Conservation (phyloP, 768 basidiomycete genomes). For the Boletellus ananas region DNA sequence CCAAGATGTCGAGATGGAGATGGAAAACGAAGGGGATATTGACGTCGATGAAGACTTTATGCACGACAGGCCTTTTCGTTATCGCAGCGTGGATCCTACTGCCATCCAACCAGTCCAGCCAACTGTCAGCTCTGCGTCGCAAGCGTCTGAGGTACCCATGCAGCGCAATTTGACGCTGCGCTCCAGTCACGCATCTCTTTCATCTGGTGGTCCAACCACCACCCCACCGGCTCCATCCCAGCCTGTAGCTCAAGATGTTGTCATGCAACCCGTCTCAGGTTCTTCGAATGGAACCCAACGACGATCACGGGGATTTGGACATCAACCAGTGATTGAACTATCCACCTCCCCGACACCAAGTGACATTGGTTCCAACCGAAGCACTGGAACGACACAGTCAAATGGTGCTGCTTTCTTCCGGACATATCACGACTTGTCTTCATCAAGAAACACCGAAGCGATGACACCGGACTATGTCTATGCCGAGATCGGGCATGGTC, state of each 20-base stretch:
- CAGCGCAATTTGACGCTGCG: slow-evolving; percentile 28
- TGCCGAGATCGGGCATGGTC: slow-evolving; percentile 74
- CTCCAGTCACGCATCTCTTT: slow-evolving; percentile 13
- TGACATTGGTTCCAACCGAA: slow-evolving; percentile 56
- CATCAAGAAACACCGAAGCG: slow-evolving; percentile 47
- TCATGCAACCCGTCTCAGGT: slow-evolving; percentile 33
- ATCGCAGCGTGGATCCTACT: slow-evolving; percentile 16
- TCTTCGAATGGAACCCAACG: slow-evolving; percentile 38
- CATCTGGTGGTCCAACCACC: slow-evolving; percentile 6
- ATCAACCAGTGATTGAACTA: slow-evolving; percentile 59
- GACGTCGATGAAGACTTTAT: slow-evolving; percentile 46
- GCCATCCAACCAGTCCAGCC: slow-evolving; percentile 12
- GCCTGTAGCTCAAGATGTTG: slow-evolving; percentile 19
- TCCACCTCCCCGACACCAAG: slow-evolving; percentile 58
- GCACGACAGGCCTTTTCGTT: slow-evolving; percentile 30
- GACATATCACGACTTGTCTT: slow-evolving; percentile 48
- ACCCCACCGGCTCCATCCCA: slow-evolving; percentile 3
- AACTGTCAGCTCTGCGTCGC: slow-evolving; percentile 6
- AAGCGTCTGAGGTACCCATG: slow-evolving; percentile 27
- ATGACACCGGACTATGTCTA: slow-evolving; percentile 71
- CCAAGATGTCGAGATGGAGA: slow-evolving; percentile 32
- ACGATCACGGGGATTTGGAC: slow-evolving; percentile 41
- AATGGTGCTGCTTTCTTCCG: slow-evolving; percentile 61
- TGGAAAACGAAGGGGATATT: slow-evolving; percentile 36
- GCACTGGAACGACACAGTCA: slow-evolving; percentile 48